Percentiles rank a stretch among this genome's conserved stretches.
These are phyloP conservation scores for Botrytis sinoallii DNA, from an alignment of 2,329 filamentous ascomycete species.

Conservation along the genomic window DNA sequence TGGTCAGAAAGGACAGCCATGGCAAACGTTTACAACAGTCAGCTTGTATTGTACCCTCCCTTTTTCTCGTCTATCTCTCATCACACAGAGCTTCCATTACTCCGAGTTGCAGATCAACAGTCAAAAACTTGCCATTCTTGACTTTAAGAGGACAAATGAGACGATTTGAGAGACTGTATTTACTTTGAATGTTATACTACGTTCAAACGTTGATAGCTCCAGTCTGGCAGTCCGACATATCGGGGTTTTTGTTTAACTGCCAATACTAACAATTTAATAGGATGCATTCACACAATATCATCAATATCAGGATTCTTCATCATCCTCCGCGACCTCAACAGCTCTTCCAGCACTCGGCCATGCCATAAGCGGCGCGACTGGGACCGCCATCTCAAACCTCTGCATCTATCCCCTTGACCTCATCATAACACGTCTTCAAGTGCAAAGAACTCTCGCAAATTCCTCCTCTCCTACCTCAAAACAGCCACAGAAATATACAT, in stretches of 20 bases:
- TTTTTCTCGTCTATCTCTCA: neutral
- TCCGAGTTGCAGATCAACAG: neutral
- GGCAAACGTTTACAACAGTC: slow-evolving; percentile 42
- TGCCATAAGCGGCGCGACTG: slow-evolving; percentile 74
- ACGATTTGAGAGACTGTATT: neutral
- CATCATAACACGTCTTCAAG: slow-evolving; percentile 77
- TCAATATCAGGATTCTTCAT: slow-evolving; percentile 38
- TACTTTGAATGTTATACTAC: neutral
- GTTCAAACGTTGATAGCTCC: neutral
- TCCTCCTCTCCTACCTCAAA: slow-evolving; percentile 36
- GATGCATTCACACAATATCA: slow-evolving; percentile 37
- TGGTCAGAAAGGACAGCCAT: slow-evolving; percentile 22
- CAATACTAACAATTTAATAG: slow-evolving; percentile 20
- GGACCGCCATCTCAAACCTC: slow-evolving; percentile 75
- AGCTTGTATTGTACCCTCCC: slow-evolving; percentile 39
- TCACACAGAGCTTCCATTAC: neutral
- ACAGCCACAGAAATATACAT: slow-evolving; percentile 54
- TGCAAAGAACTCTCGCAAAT: slow-evolving; percentile 60
- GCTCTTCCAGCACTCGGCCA: slow-evolving; percentile 73
- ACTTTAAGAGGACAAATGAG: neutral
- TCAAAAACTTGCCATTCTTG: neutral
- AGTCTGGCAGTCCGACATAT: neutral
- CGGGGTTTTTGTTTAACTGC: neutral
- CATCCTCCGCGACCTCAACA: slow-evolving; percentile 37
- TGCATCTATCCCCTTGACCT: slow-evolving; percentile 78